Base-by-base conservation (phyloP, 306 rosid genomes). In the Nissolia schottii region DNA sequence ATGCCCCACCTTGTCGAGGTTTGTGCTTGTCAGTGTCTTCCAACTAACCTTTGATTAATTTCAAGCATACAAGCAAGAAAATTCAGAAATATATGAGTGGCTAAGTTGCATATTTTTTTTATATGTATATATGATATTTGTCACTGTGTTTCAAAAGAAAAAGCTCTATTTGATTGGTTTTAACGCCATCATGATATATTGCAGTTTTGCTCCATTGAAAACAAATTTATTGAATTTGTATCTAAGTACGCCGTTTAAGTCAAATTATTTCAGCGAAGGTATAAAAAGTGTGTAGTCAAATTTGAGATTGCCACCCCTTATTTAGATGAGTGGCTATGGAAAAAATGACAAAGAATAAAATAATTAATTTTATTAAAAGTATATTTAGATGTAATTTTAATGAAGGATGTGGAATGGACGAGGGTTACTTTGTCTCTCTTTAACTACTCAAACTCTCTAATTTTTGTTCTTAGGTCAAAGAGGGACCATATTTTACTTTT, bases 11-110 rank as follows among this genome's bases (percentile, higher is more conserved):
- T 49, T 59, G 57, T 50, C 43, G 57, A 20, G 58, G 31, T 46
- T 51, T 59, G 71, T 35, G 46, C 46, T 9, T 37, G 75, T 77
- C 67, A 40, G 20, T 56, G 23, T 70, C 67, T 61, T 70, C 50
- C 16, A 28, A 13, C 71, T 38, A 16, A 23, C 63, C 38, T 51
- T 41, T 61, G 16, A 23, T 50, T 48, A 12, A 24, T 23, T 18
- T 10, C n/a, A 25, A 28, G 6, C 13, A 29, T 18, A 16, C n/a
- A 25, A 28, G 6, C 13, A 29, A 19, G 5, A 28, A 32, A 41
- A 41, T 32, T 38, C 23, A 20, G 15, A 24, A 13, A 34, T 35
- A 19, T 13, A 48, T 12, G 10, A 67, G 31, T 19, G 18, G 56
- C 43, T 64, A 7, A n/a, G n/a, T 23, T 11, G 31, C 49, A 22